Evolutionary conservation across 2,329 filamentous ascomycete genomes (phyloP), one percentile per base, ranked within the genome.

Genomic region (Clarireedia paspali): DNA sequence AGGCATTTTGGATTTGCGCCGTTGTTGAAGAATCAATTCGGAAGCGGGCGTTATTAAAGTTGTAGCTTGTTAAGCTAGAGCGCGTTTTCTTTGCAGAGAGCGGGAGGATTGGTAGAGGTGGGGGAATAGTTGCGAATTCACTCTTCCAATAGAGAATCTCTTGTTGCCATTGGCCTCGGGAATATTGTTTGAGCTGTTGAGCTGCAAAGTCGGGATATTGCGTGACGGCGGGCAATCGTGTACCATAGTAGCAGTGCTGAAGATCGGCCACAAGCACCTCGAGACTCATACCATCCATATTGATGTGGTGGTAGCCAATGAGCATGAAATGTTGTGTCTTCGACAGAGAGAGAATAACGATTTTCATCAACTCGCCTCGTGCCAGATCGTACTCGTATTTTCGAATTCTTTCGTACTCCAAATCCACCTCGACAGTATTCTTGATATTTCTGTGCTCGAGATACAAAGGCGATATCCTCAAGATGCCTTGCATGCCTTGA

Each of bases 241-340:
- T 4, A 10, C 42, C 51, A 12, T 34, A 9, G 44, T 54, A 47
- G 5, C 15, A 12, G 26, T n/a, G 20, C 20, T 54, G 23, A 12
- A 55, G 14, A 4, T 49, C 46, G 9, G 7, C 6, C 5, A 77
- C 53, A 20, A 81, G 65, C 2, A 79, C 60, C 9, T 74, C 59
- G 4, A 71, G 71, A 46, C 75, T 76, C 38, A 73, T 58, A 0
- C 74, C 76, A 59, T 82, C 79, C 69, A 81, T 71, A 36, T 70
- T 66, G 44, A 81, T 79, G 60, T 81, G 77, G 57, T 80, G 77
- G 48, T 69, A 71, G 1, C 67, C 67, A 4, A 81, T 48, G 0
- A 82, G 45, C 3, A 80, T 56, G 59, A 67, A 73, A 57, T 77
- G 72, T 0, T 64, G 57, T 0, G 67, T 68, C 12, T 67, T 62